Conservation (phyloP, 352 stramenopile genomes). For the Albugo laibachii region DNA sequence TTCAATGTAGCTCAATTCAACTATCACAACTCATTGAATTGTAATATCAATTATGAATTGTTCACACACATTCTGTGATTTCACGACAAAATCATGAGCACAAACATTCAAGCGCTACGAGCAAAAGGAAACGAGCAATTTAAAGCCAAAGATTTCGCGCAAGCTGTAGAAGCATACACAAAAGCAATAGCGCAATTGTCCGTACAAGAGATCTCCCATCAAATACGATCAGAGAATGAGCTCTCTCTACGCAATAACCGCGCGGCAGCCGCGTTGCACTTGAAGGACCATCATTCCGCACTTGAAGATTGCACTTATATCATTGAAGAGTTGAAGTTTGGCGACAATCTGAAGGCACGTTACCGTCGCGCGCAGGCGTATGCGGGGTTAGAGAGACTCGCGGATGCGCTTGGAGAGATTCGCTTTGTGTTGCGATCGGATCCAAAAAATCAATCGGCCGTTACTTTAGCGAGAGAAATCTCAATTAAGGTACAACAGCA, state of each 20-base stretch:
- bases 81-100: too few species aligned
- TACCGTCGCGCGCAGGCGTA: slow-evolving; percentile 59
- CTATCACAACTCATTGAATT: too few species aligned
- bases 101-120: slow-evolving; percentile 34
- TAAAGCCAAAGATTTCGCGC: slow-evolving; percentile 36
- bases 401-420: slow-evolving; percentile 42
- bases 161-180: slow-evolving; percentile 45
- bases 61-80: too few species aligned
- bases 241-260: slow-evolving; percentile 54
- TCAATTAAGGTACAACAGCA: slow-evolving; percentile 47
- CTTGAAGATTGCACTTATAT: slow-evolving; percentile 30
- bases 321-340: slow-evolving; percentile 14
- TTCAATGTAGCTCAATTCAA: too few species aligned
- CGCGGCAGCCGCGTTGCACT: slow-evolving; percentile 44
- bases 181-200: slow-evolving; percentile 18
- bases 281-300: slow-evolving; percentile 31
- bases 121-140: slow-evolving; percentile 57
- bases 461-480: slow-evolving; percentile 48
- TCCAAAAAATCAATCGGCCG: slow-evolving; percentile 50
- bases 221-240: slow-evolving; percentile 16
- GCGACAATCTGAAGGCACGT: slow-evolving; percentile 50
- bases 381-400: slow-evolving; percentile 39
- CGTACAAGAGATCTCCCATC: slow-evolving; percentile 6
- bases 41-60: too few species aligned
- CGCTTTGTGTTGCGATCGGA: slow-evolving; percentile 47